These are phyloP conservation scores for Lachnellula cervina DNA, from an alignment of 2,329 filamentous ascomycete genomes.

Conservation along the genomic window DNA sequence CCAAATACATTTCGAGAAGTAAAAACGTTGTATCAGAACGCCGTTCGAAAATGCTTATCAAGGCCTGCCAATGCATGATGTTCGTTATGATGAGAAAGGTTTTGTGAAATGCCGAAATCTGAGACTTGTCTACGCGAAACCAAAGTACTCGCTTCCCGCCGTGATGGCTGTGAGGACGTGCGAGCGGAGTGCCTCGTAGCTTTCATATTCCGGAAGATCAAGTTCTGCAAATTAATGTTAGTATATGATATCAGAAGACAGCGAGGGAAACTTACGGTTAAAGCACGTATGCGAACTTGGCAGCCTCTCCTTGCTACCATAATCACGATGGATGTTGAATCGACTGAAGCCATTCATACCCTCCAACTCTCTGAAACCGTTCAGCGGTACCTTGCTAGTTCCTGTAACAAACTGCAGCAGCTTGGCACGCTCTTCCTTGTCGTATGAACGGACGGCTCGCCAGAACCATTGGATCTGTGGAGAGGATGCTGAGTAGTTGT, in stretches of 20 bases:
- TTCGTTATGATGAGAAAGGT: conserved; percentile 16
- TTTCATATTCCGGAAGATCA: conserved; percentile 96
- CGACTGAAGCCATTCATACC: conserved; percentile 98
- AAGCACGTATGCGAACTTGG: conserved; percentile 98
- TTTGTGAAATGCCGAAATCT: conserved; percentile 15
- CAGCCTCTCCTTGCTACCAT: conserved; percentile 90
- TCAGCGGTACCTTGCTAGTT: conserved; percentile 95
- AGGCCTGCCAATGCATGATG: conserved; percentile 26
- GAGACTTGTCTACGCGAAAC: conserved; percentile 67
- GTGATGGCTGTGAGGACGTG: conserved; percentile 95
- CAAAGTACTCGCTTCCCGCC: conserved; percentile 95
- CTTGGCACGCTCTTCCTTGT: conserved; percentile 98
- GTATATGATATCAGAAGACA: conserved; percentile 3
- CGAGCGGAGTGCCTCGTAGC: conserved; percentile 82
- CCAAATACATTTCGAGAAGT: conserved; percentile 20
- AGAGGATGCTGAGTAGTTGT: conserved; percentile 92
- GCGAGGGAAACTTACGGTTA: conserved; percentile 70
- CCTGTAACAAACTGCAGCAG: conserved; percentile 96
- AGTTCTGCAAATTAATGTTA: conserved; percentile 60
- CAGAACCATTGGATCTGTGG: conserved; percentile 99
- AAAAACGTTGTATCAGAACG: conserved; percentile 18
- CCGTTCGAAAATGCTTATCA: conserved; percentile 32
- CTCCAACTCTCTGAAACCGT: conserved; percentile 97
- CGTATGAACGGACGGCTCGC: conserved; percentile 93
- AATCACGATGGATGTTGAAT: conserved; percentile 98